These are phyloP conservation scores for Lasiodiplodia sp. DNA, from an alignment of 2,329 filamentous ascomycete genomes.

Conservation along the genomic window DNA sequence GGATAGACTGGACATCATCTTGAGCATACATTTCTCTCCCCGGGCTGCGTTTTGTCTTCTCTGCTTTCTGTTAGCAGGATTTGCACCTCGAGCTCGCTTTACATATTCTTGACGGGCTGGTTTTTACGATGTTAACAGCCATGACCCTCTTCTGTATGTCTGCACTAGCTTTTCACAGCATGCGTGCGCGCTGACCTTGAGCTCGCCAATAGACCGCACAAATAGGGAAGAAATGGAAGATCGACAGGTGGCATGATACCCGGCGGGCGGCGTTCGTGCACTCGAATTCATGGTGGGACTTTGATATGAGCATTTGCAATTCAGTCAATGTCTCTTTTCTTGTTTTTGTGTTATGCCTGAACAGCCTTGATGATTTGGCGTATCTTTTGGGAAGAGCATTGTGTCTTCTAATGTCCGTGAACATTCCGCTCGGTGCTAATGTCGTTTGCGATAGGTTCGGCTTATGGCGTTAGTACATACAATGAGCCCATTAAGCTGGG, in stretches of 20 bases:
- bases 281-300: neutral
- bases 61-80: no score
- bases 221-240: neutral
- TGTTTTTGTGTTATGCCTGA: neutral
- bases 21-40: neutral
- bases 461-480: neutral
- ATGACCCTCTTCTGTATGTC: constrained; percentile 1
- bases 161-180: neutral
- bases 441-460: neutral
- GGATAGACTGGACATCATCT: neutral
- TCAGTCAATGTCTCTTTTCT: neutral
- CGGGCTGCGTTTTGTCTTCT: constrained; percentile 1
- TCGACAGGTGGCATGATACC: constrained; percentile 16
- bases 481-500: no score
- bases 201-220: neutral
- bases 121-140: neutral
- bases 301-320: neutral
- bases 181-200: neutral
- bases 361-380: neutral
- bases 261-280: neutral
- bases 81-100: neutral
- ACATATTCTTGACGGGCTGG: neutral
- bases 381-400: neutral
- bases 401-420: neutral
- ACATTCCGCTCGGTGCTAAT: neutral